Evolutionary conservation across 2,329 filamentous ascomycete genomes (phyloP), one percentile per base, ranked within the genome.

Genomic region (Laburnicola sp.): DNA sequence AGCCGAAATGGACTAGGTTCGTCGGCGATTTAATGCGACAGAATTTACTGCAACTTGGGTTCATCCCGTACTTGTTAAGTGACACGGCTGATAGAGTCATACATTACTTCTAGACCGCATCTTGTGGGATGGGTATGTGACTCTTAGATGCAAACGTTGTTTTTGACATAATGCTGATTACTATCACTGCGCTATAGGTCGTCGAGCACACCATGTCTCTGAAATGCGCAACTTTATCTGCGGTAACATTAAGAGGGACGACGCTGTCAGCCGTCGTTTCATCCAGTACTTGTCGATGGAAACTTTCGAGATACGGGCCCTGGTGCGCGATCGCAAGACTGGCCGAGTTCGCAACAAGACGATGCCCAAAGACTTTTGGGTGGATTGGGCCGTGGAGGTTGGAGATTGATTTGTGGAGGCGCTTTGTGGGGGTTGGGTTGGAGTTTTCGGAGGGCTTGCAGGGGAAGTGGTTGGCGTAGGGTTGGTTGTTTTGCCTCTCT

Each of bases 351-450:
- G 73, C 48, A 74, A 73, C 26, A 69, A 63, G 22, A 68, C 64
- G 4, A 66, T 74, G 26, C 67, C 73, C 1, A 65, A 66, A 30
- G 63, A 65, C 9, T 76, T 75, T 50, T 79, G 70, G 66, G 60
- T 62, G 3, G 68, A 74, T 9, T 75, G 68, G 64, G 67, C 77
- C 78, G 10, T 80, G 78, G 78, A 67, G 75, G 48, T 57, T 75
- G 51, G 79, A 82, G 71, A 67, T 81, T 35, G 78, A 82, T 65
- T 70, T 79, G 38, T 80, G 76, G 77, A 75, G 74, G 65, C 80
- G 77, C 54, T 80, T 80, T 66, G 64, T 80, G 5, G 76, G 78
- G 60, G 76, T 81, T 0, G 75, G 76, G 53, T 35, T 75, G 27
- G 61, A 55, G 22, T 79, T 81, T 57, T 56, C 80, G 62, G 73